Conservation (phyloP, 1,284 basidiomycete genomes). For the Rhodotorula sp. region DNA sequence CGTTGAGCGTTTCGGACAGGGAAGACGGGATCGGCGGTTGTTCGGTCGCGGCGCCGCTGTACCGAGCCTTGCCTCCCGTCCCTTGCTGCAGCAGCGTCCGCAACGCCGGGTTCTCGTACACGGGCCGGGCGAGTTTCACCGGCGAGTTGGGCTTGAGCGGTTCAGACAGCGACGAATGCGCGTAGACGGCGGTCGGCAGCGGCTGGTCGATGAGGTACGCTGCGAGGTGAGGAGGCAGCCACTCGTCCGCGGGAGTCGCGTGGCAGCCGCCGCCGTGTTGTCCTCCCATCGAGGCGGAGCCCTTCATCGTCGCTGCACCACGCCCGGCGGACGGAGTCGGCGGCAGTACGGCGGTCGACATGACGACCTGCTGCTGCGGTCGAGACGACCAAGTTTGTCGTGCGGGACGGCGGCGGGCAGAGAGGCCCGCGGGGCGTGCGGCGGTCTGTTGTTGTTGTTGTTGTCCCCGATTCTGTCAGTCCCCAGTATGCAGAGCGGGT, state of each 20-base stretch:
- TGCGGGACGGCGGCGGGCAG: background rate
- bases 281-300: too few species aligned
- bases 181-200: constrained; percentile 9
- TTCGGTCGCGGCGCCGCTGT: background rate
- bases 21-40: background rate
- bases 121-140: background rate
- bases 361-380: background rate
- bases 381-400: background rate
- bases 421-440: background rate
- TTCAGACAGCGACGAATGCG: constrained; percentile 2
- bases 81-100: constrained; percentile 16
- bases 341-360: background rate
- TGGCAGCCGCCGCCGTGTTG: too few species aligned
- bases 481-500: too few species aligned
- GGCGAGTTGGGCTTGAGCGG: background rate
- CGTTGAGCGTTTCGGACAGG: constrained; percentile 4
- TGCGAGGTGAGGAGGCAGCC: constrained; percentile 2
- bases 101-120: constrained; percentile 13
- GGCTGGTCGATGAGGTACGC: constrained; percentile 26
- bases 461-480: too few species aligned
- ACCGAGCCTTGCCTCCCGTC: background rate
- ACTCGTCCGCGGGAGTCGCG: background rate
- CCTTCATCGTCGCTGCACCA: background rate
- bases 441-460: too few species aligned
- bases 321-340: background rate